These are phyloP conservation scores for Penicillium dipodomyicola DNA, from an alignment of 495 filamentous ascomycete species.

Conservation along the genomic window DNA sequence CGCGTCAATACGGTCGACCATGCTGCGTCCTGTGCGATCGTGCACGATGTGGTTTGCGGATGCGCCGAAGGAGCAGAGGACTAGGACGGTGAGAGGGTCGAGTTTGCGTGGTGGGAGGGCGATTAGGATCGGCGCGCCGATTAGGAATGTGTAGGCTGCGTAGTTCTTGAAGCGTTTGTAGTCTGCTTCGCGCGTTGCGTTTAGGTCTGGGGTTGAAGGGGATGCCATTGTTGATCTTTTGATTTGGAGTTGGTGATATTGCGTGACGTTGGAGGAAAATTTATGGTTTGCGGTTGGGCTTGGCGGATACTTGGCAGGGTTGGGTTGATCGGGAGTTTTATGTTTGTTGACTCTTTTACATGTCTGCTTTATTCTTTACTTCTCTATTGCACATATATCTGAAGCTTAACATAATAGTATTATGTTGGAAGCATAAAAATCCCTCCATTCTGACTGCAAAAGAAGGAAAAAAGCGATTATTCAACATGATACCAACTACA, in stretches of 20 bases:
- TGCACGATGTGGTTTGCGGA: constrained; percentile 63
- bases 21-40: constrained; percentile 53
- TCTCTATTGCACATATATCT: background rate
- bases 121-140: constrained; percentile 68
- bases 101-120: constrained; percentile 79
- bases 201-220: constrained; percentile 7
- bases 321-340: background rate
- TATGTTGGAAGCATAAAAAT: background rate
- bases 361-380: background rate
- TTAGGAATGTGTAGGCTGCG: constrained; percentile 58
- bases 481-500: background rate
- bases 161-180: constrained; percentile 57
- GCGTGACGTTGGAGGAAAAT: background rate
- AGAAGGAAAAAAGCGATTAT: background rate
- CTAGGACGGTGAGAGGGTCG: constrained; percentile 58
- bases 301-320: background rate
- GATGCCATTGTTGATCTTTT: constrained; percentile 16
- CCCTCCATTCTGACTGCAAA: background rate
- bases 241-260: background rate
- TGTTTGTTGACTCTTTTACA: background rate
- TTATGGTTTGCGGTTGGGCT: background rate
- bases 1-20: constrained; percentile 43
- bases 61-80: constrained; percentile 56
- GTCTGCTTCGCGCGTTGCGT: constrained; percentile 34
- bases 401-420: background rate